Evolutionary conservation across 176 grass and related monocot genomes (phyloP).

Genomic region (Musa itinerans): DNA sequence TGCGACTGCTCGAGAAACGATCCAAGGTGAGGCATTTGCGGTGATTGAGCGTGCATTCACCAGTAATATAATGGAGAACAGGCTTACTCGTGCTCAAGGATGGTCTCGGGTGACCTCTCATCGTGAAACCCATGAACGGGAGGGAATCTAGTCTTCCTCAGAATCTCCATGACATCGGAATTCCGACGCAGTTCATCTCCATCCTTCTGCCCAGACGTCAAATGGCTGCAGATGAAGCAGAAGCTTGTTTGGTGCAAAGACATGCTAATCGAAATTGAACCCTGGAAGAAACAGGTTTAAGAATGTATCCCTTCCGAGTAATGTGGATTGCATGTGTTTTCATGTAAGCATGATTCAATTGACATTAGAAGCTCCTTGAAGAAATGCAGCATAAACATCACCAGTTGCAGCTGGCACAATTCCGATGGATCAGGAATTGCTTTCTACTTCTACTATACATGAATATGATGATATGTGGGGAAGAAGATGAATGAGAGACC

Average conservation of each 20-base stretch:
- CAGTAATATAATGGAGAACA: slow-evolving; percentile 5
- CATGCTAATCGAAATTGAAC: slow-evolving; percentile 99
- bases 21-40: slow-evolving; percentile 3
- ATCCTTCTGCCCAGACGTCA: slow-evolving; percentile 97
- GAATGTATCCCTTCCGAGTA: slow-evolving; percentile 8
- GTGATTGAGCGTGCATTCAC: slow-evolving; percentile 10
- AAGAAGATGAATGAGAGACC: not conserved
- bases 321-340: not conserved
- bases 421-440: not conserved
- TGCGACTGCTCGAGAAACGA: slow-evolving; percentile 46
- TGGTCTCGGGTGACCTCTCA: slow-evolving; percentile 79
- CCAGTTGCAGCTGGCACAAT: not conserved
- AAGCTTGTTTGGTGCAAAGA: slow-evolving; percentile 99
- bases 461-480: too few species aligned
- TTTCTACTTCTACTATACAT: too few species aligned
- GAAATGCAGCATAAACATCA: not conserved
- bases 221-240: slow-evolving; percentile 99
- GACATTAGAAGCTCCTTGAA: not conserved
- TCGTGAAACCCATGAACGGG: slow-evolving; percentile 56
- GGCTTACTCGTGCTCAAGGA: slow-evolving; percentile 90
- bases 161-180: slow-evolving; percentile 83
- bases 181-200: slow-evolving; percentile 83
- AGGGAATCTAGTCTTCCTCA: slow-evolving; percentile 87
- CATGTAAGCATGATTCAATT: not conserved
- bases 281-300: slow-evolving; percentile 39